Conservation (phyloP, 768 basidiomycete genomes). For the Suillus subalutaceus region DNA sequence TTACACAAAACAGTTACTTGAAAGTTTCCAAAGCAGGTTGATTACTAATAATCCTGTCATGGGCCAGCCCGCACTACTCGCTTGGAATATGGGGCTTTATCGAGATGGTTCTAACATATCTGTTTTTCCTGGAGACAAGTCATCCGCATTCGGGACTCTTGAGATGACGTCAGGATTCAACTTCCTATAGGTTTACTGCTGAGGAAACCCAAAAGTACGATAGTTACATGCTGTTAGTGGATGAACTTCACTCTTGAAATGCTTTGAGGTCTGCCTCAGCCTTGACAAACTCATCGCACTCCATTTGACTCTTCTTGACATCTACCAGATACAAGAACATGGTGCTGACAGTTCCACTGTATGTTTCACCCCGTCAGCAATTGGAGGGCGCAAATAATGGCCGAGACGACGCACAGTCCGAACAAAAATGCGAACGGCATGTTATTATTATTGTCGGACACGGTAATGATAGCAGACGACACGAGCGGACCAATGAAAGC, state of each 20-base stretch:
- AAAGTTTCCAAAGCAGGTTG: background rate
- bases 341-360: conserved; percentile 33
- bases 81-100: too few relatives aligned
- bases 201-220: background rate
- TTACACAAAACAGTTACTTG: too few relatives aligned
- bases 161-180: too few relatives aligned
- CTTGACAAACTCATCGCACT: conserved; percentile 62
- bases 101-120: too few relatives aligned
- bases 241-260: conserved; percentile 24
- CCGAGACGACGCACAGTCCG: conserved; percentile 50
- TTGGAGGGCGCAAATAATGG: conserved; percentile 9
- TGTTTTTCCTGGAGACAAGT: too few relatives aligned
- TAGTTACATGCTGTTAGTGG: background rate
- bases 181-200: background rate
- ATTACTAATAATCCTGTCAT: background rate
- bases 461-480: conserved; percentile 74
- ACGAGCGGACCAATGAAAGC: conserved; percentile 79
- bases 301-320: conserved; percentile 61
- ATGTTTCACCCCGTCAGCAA: background rate
- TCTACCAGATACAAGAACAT: conserved; percentile 66
- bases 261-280: conserved; percentile 53
- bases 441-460: conserved; percentile 59
- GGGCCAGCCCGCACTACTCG: too few relatives aligned
- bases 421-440: conserved; percentile 80
- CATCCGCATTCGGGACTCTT: too few relatives aligned